Percentiles rank a stretch among this genome's conserved stretches.
These are phyloP conservation scores for Mucor mucedo DNA, from an alignment of 371 early-diverging fungal species.

Conservation along the genomic window DNA sequence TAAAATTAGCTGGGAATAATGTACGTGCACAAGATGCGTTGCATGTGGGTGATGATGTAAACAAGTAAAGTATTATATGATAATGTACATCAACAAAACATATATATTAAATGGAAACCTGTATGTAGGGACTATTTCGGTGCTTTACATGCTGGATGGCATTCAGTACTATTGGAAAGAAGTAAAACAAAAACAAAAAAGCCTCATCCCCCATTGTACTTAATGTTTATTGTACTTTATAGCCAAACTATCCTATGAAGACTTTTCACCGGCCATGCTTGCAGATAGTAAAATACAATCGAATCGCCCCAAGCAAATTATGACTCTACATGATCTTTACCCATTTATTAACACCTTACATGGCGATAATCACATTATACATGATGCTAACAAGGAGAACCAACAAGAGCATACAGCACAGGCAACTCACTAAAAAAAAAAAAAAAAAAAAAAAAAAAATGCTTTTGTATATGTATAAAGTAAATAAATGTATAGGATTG, in stretches of 20 bases:
- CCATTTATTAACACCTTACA: constrained; percentile 25
- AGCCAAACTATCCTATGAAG: constrained; percentile 33
- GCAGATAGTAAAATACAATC: constrained; percentile 23
- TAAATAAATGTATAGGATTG: no score
- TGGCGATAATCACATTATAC: neutral
- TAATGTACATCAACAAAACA: neutral
- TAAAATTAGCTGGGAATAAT: constrained; percentile 23
- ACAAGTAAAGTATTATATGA: constrained; percentile 21
- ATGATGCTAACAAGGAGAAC: neutral
- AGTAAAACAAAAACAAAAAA: constrained; percentile 16
- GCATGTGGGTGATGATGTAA: constrained; percentile 34
- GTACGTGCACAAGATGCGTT: constrained; percentile 26
- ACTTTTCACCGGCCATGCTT: constrained; percentile 35
- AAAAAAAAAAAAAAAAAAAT: no score
- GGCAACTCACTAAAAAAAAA: neutral
- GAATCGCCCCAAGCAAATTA: constrained; percentile 18
- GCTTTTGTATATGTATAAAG: neutral
- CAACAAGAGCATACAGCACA: neutral
- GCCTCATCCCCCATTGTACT: no score
- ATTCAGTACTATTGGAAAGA: constrained; percentile 43
- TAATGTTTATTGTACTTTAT: neutral
- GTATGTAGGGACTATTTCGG: constrained; percentile 26
- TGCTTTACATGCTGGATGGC: constrained; percentile 46
- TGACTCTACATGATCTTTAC: constrained; percentile 23
- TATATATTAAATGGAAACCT: neutral